A percentile compares a stretch with the other conserved stretches of the same genome.
phyloP scores from a whole-genome alignment of 192 early-diverging fungal genomes.

The Haplosporangium gracile region DNA sequence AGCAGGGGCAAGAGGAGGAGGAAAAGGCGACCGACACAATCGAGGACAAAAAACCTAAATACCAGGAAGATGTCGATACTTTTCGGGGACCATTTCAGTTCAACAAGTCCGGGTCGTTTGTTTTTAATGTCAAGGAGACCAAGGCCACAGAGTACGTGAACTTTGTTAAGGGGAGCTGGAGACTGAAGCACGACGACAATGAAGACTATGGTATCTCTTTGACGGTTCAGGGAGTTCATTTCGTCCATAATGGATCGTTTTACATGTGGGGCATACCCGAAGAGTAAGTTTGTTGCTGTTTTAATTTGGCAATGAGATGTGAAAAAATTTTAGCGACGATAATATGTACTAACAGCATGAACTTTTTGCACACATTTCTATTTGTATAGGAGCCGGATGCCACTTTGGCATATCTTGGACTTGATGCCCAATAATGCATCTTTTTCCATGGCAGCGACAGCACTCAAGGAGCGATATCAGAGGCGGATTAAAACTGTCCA shows the following conservation, averaged over 20 bases:
- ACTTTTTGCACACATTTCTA: too few relatives aligned
- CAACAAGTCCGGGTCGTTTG: constrained; percentile 45
- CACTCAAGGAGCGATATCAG: constrained; percentile 56
- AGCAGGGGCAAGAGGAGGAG: neutral
- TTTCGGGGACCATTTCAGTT: constrained; percentile 38
- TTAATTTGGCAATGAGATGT: neutral
- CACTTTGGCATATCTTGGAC: constrained; percentile 57
- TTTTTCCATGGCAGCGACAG: constrained; percentile 31
- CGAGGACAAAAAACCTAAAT: constrained; percentile 28
- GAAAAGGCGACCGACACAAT: constrained; percentile 22
- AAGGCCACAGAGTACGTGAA: constrained; percentile 62
- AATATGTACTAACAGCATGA: neutral
- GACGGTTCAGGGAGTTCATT: constrained; percentile 63
- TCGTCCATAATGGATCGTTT: constrained; percentile 64
- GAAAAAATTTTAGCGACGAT: neutral
- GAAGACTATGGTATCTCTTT: constrained; percentile 61
- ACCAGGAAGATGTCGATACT: constrained; percentile 33
- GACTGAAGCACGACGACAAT: constrained; percentile 61
- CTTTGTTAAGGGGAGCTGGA: constrained; percentile 62
- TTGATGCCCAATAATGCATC: constrained; percentile 61
- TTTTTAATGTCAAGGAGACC: constrained; percentile 36
- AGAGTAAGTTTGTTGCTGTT: constrained; percentile 38
- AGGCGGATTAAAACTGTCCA: constrained; percentile 55
- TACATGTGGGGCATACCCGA: constrained; percentile 64
- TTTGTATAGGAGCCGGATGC: constrained; percentile 31